Evolutionary conservation across 2,329 filamentous ascomycete species (phyloP), one percentile per base, ranked within the genome.

Genomic region (Pseudogymnoascus sp.): DNA sequence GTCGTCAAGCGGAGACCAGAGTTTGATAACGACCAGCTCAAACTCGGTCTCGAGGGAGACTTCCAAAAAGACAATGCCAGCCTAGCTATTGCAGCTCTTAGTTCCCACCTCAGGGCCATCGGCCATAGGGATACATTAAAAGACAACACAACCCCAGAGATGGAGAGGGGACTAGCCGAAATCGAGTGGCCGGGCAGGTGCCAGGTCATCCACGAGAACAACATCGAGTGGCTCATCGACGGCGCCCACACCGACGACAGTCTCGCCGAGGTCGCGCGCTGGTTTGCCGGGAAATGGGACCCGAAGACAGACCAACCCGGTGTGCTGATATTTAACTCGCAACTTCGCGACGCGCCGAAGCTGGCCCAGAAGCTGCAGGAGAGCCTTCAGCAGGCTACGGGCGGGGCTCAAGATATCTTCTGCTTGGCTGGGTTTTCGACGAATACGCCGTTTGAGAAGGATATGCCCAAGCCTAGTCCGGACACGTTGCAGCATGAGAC

Each of bases 101-200:
- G 81, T 63, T 70, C 75, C 0, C 77, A 75, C 0, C 65, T 85
- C 30, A 63, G 68, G 18, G 79, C 73, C 63, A 63, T 83, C 0
- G 61, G 67, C 3, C 21, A 48, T 18, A 58, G 26, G 1, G 19
- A 13, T 26, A 45, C 37, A 33, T 21, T 19, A 28, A 3, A 74
- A 75, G n/a, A 65, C 74, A 0, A 33, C 3, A 73, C 92, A 3
- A 82, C 89, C 0, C 70, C 73, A 9, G 80, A 85, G 64, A 89
- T 96, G 68, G 75, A 84, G 21, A 77, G 12, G 4, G 92, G 90
- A 0, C 76, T 97, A 1, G 83, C 90, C 69, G 74, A 82, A 65
- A 88, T 89, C 5, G 82, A 82, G 2, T 88, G 91, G 75, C 82
- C 89, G 28, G 92, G 92, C 5, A 81, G 92, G 30, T 96, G 91